Percentiles rank a stretch among this genome's conserved stretches.
Conservation (phyloP, 2,329 filamentous ascomycete genomes). For the Trichoderma breve region DNA sequence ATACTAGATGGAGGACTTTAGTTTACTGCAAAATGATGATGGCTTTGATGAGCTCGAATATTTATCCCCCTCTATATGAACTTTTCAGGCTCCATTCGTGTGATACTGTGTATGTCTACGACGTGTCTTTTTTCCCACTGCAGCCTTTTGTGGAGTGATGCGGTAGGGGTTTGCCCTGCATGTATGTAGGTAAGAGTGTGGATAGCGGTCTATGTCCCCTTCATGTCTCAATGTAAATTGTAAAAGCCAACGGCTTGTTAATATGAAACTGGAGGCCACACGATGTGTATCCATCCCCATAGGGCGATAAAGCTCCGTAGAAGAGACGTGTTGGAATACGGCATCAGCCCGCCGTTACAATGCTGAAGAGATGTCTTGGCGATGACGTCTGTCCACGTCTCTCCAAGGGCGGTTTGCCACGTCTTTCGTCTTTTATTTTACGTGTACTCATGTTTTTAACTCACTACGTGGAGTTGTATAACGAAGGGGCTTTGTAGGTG, state of each 20-base stretch:
- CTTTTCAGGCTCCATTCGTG: not conserved
- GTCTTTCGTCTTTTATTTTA: not conserved
- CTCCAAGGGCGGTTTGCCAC: not conserved
- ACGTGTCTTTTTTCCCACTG: not conserved
- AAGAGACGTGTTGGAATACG: not conserved
- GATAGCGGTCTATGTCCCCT: not conserved
- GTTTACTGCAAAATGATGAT: slow-evolving; percentile 21
- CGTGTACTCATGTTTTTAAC: not conserved
- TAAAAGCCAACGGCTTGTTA: not conserved
- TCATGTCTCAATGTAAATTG: not conserved
- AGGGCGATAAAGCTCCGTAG: not conserved
- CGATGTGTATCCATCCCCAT: not conserved
- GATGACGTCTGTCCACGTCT: not conserved
- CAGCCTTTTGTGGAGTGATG: slow-evolving; percentile 2
- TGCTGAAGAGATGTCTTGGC: not conserved
- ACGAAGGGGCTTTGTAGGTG: not conserved
- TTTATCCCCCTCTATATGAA: not conserved
- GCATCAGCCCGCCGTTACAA: not conserved
- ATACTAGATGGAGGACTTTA: slow-evolving; percentile 17
- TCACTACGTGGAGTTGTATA: not conserved
- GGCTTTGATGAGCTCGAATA: slow-evolving; percentile 20
- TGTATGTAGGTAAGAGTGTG: not conserved
- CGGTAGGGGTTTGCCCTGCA: slow-evolving; percentile 18
- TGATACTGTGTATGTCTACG: not conserved
- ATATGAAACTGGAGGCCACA: not conserved